Base-by-base conservation (phyloP, 129 eudicot species). In the Apium graveolens region DNA sequence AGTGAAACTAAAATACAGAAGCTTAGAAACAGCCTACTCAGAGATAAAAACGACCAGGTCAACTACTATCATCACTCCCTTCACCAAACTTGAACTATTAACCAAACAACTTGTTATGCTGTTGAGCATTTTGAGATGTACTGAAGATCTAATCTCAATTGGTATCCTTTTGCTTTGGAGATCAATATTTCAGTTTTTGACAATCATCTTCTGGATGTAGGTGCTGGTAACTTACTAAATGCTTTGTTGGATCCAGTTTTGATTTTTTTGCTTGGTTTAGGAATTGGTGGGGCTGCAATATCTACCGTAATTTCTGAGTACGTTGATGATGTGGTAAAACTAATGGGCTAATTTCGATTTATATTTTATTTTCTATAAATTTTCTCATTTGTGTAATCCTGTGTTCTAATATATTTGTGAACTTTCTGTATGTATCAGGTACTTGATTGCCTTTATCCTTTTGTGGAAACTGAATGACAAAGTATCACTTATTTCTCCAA, bases 271-370 rank as follows among this genome's bases (percentile, higher is more conserved):
- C 80, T 76, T 63, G 90, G 90, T 81, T 78, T 92, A 80, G 99
- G 97, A n/a, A 76, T 90, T 82, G 78, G 82, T 62, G 99, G 99
- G 80, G 99, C 99, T 80, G 99, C 99, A 76, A 84, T 90, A 78
- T 92, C 99, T 76, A 90, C 96, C 80, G 99, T 95, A 89, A 95
- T 88, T 79, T 95, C 99, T 87, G 99, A 95, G 99, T 95, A 95
- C 86, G 99, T 95, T 87, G 75, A 75, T 83, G 84, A 85, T 86
- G 89, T 88, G 87, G 88, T 86, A 83, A 43, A 87, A 79, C 86
- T 81, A 81, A 74, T 63, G 72, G 78, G 27, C 46, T 48, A 62
- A 73, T 37, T 37, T 68, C 53, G 81, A 38, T 79, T 78, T 51
- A 5, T 51, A 68, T 31, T 44, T 43, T 13, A 69, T 37, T 65